These are phyloP conservation scores for Coniella vitis DNA, from an alignment of 2,329 filamentous ascomycete genomes.

Conservation along the genomic window DNA sequence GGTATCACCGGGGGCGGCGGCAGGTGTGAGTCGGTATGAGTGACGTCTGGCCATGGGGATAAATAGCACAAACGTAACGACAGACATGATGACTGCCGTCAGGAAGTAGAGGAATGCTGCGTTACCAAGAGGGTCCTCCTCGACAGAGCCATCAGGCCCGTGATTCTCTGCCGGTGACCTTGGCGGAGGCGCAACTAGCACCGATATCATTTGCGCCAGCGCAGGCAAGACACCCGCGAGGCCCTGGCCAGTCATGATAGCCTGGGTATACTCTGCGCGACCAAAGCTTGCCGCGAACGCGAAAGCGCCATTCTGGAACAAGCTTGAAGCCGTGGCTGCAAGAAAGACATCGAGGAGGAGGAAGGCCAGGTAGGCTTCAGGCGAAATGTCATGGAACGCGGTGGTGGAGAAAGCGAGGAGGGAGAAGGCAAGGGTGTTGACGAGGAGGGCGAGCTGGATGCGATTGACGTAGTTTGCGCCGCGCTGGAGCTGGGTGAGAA, in stretches of 20 bases:
- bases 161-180: neutral
- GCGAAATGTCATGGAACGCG: constrained; percentile 53
- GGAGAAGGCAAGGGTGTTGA: constrained; percentile 72
- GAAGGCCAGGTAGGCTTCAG: constrained; percentile 69
- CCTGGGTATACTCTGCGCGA: constrained; percentile 84
- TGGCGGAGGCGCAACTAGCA: constrained; percentile 56
- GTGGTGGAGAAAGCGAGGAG: constrained; percentile 76
- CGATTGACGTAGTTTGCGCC: constrained; percentile 82
- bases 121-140: constrained; percentile 38
- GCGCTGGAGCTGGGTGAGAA: constrained; percentile 74
- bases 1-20: constrained; percentile 38
- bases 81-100: constrained; percentile 72
- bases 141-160: constrained; percentile 1
- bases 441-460: constrained; percentile 67
- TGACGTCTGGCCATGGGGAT: constrained; percentile 62
- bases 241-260: constrained; percentile 91
- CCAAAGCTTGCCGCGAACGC: constrained; percentile 85
- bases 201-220: constrained; percentile 77
- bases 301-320: constrained; percentile 92
- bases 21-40: too few relatives aligned
- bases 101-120: constrained; percentile 89
- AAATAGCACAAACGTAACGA: constrained; percentile 65
- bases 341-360: constrained; percentile 73
- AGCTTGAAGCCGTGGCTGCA: constrained; percentile 72
- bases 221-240: constrained; percentile 86